A percentile compares a stretch with the other conserved stretches of the same genome.
Evolutionary conservation across 768 basidiomycete species (phyloP).

Genomic region (Tricholoma matsutake): DNA sequence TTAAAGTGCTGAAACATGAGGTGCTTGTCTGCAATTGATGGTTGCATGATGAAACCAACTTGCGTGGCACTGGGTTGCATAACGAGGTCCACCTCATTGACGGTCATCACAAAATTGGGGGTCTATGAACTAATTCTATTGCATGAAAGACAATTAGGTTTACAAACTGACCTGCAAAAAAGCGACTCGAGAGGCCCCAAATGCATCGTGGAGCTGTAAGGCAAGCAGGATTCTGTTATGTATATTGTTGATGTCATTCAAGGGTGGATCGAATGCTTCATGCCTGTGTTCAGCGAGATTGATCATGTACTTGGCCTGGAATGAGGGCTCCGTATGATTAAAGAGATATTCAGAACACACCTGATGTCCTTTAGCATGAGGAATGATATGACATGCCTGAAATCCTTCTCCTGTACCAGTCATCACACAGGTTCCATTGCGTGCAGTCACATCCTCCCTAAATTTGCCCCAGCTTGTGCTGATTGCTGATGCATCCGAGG

Average conservation of each 20-base stretch:
- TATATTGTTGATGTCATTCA: conserved; percentile 16
- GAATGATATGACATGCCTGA: conserved; percentile 1
- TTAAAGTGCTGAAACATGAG: conserved; percentile 7
- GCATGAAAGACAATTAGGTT: conserved; percentile 8
- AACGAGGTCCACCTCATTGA: conserved; percentile 16
- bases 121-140: conserved; percentile 14
- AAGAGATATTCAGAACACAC: conserved; percentile 2
- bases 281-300: conserved; percentile 15
- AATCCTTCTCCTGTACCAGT: neutral
- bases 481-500: neutral
- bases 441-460: neutral
- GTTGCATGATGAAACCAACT: conserved; percentile 5
- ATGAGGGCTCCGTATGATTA: neutral
- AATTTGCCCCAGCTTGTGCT: conserved; percentile 6
- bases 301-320: conserved; percentile 12
- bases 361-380: conserved; percentile 1
- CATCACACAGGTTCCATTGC: conserved; percentile 2
- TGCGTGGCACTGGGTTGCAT: conserved; percentile 9
- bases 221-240: conserved; percentile 15
- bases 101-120: conserved; percentile 17
- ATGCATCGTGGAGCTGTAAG: conserved; percentile 5
- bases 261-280: conserved; percentile 18
- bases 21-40: neutral
- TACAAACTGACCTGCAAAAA: conserved; percentile 21
- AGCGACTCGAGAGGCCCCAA: conserved; percentile 16